These are phyloP conservation scores for Polygonum maritimum DNA, from an alignment of 148 eudicot species.

Conservation along the genomic window DNA sequence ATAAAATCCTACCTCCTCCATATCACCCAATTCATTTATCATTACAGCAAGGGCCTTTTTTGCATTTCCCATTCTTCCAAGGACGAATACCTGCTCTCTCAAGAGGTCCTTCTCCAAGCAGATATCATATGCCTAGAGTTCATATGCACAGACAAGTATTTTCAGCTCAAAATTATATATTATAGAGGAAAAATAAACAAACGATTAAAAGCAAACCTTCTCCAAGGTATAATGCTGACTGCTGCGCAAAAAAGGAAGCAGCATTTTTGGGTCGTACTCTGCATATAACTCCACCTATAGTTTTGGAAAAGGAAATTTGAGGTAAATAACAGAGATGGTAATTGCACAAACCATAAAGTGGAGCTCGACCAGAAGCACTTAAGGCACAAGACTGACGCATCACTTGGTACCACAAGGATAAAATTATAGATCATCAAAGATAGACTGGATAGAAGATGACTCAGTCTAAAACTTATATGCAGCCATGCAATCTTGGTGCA, in stretches of 20 bases:
- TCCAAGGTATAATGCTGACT: conserved; percentile 95
- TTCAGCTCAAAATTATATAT: conserved; percentile 7
- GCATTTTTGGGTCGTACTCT: conserved; percentile 76
- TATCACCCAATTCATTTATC: conserved; percentile 74
- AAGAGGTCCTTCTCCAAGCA: conserved; percentile 53
- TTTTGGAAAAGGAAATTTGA: conserved; percentile 11
- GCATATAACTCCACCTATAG: conserved; percentile 94
- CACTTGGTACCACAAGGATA: not conserved
- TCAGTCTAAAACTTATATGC: not conserved
- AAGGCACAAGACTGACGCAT: not conserved
- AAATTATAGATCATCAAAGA: not conserved
- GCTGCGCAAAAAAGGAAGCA: conserved; percentile 88
- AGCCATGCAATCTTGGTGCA: not conserved
- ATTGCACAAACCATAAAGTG: not conserved
- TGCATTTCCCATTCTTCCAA: conserved; percentile 93
- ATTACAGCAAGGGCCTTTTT: conserved; percentile 88
- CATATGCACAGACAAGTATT: conserved; percentile 12
- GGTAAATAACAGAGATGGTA: not conserved
- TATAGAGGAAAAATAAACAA: not conserved
- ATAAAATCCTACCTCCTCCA: conserved; percentile 58
- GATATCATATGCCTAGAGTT: conserved; percentile 64
- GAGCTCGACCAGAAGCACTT: not conserved
- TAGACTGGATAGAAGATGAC: not conserved
- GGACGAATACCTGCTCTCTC: conserved; percentile 83
- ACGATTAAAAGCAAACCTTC: conserved; percentile 41